phyloP scores from a whole-genome alignment of 164 flowering plant genomes.

The Vitis rotundifolia region DNA sequence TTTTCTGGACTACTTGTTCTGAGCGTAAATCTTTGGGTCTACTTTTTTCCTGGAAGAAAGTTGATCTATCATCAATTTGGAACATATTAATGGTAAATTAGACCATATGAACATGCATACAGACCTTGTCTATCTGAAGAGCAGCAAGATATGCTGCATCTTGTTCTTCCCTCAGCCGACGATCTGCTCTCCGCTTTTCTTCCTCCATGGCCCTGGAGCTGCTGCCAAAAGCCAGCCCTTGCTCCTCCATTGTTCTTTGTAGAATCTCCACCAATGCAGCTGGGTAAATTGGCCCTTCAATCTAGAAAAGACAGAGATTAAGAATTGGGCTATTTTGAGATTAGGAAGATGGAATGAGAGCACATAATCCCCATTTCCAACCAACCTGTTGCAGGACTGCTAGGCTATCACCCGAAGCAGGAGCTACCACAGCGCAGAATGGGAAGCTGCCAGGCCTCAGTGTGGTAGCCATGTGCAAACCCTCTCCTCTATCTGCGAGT shows the following conservation, averaged over 20 bases:
- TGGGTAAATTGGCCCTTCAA: conserved; percentile 76
- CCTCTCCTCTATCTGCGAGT: conserved; percentile 54
- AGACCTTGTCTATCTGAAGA: conserved; percentile 55
- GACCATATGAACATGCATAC: not conserved
- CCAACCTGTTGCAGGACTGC: conserved; percentile 69
- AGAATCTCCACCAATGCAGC: conserved; percentile 64
- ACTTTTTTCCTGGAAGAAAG: conserved; percentile 40
- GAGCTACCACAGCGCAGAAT: conserved; percentile 62
- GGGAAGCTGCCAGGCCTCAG: conserved; percentile 54
- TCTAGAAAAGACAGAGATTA: conserved; percentile 21
- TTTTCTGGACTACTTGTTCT: conserved; percentile 15
- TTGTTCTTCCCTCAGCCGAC: conserved; percentile 58
- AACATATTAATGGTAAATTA: not conserved
- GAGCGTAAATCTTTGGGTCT: conserved; percentile 13
- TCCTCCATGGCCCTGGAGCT: conserved; percentile 23
- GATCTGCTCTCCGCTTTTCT: conserved; percentile 43
- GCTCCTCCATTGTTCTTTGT: conserved; percentile 68
- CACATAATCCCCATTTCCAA: not conserved
- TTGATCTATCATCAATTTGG: not conserved
- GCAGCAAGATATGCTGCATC: conserved; percentile 70
- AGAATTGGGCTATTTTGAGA: no score
- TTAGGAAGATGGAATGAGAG: not conserved
- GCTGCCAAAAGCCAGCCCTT: conserved; percentile 56
- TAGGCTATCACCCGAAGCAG: conserved; percentile 46
- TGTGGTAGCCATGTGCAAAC: conserved; percentile 45